Conservation (phyloP, 1,284 basidiomycete genomes). For the Xerocomus cyaneibrunnescens region DNA sequence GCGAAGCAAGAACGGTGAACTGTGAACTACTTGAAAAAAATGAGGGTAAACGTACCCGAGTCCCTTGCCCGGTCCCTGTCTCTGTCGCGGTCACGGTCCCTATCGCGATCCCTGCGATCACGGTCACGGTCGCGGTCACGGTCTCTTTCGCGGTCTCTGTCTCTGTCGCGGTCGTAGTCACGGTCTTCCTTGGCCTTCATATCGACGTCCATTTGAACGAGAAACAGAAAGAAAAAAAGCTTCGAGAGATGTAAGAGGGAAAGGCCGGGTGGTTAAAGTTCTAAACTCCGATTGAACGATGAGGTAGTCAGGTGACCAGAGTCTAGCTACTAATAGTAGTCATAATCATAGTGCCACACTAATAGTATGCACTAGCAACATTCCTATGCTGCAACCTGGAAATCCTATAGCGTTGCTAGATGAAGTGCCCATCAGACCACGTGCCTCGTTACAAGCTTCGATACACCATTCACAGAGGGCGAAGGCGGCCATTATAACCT, state of each 20-base stretch:
- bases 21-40: not conserved
- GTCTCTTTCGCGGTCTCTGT: conserved; percentile 45
- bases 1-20: not conserved
- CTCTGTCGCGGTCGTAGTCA: conserved; percentile 54
- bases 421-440: not conserved
- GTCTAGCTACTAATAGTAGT: no score
- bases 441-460: not conserved
- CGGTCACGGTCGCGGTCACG: conserved; percentile 41
- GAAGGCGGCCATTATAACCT: no score
- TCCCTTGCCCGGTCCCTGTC: conserved; percentile 52
- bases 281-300: conserved; percentile 21
- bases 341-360: no score
- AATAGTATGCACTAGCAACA: not conserved
- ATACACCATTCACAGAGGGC: no score
- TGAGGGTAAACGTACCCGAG: conserved; percentile 43
- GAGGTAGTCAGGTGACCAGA: conserved; percentile 19
- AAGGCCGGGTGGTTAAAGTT: conserved; percentile 6
- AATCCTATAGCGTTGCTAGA: not conserved
- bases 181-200: conserved; percentile 73
- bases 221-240: conserved; percentile 1
- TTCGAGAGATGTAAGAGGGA: conserved; percentile 14
- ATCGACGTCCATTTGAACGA: conserved; percentile 65
- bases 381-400: not conserved
- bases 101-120: conserved; percentile 45
- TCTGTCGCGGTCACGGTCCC: conserved; percentile 52